phyloP scores from a whole-genome alignment of 2,329 filamentous ascomycete species.

The Alternaria gansuensis region DNA sequence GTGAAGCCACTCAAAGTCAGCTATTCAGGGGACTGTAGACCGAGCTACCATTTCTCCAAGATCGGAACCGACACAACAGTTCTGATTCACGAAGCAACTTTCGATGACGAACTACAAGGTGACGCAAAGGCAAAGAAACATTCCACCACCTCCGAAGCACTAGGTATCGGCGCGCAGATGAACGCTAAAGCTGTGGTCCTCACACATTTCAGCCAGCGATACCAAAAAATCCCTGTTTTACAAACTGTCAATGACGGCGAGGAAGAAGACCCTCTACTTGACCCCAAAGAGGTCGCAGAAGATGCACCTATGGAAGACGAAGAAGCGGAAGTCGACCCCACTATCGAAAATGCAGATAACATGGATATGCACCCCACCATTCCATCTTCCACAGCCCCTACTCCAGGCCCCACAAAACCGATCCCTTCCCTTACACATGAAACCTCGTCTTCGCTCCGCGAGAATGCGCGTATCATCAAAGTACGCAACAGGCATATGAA shows the following conservation, averaged over 20 bases:
- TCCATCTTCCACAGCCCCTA: constrained; percentile 7
- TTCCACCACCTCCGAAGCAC: constrained; percentile 85
- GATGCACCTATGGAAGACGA: constrained; percentile 35
- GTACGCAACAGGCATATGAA: constrained; percentile 63
- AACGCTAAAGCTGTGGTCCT: constrained; percentile 79
- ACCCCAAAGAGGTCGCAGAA: constrained; percentile 32
- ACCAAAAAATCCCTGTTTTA: constrained; percentile 75
- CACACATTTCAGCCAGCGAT: constrained; percentile 95
- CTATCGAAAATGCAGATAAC: constrained; percentile 30
- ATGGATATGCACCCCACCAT: constrained; percentile 33
- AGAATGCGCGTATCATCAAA: constrained; percentile 48
- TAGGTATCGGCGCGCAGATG: constrained; percentile 81
- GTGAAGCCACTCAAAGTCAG: constrained; percentile 78
- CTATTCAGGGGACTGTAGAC: constrained; percentile 94
- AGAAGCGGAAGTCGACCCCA: constrained; percentile 33
- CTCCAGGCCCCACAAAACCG: constrained; percentile 15
- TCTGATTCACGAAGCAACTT: constrained; percentile 94
- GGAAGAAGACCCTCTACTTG: constrained; percentile 34
- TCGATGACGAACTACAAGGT: constrained; percentile 80
- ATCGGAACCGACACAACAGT: constrained; percentile 81
- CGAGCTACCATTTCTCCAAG: constrained; percentile 68
- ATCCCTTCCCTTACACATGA: constrained; percentile 24
- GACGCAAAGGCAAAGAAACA: constrained; percentile 91
- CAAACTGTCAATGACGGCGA: constrained; percentile 51
- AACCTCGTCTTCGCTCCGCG: constrained; percentile 14